A percentile compares a stretch with the other conserved stretches of the same genome.
Evolutionary conservation across 176 grass and related monocot genomes (phyloP).

Genomic region (Oropetium thomaeum): DNA sequence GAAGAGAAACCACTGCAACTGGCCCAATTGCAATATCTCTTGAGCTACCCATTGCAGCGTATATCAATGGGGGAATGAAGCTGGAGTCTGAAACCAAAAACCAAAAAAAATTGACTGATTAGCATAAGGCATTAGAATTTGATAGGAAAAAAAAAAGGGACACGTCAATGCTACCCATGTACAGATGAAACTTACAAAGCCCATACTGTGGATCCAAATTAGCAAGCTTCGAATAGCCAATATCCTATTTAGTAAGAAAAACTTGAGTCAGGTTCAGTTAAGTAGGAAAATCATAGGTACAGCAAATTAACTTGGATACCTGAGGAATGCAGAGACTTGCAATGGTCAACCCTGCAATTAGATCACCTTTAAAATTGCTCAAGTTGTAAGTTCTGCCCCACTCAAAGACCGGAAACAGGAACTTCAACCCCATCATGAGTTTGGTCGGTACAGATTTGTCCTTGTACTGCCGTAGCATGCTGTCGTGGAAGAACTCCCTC

Average conservation of each 20-base stretch:
- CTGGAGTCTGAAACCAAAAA: slow-evolving; percentile 71
- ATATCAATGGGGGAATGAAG: slow-evolving; percentile 83
- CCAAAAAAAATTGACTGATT: background rate
- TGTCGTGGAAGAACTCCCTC: slow-evolving; percentile 79
- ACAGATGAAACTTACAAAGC: slow-evolving; percentile 62
- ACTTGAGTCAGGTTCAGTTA: slow-evolving; percentile 12
- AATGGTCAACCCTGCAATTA: slow-evolving; percentile 87
- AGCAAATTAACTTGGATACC: slow-evolving; percentile 42
- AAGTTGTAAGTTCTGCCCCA: slow-evolving; percentile 75
- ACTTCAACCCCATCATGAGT: slow-evolving; percentile 55
- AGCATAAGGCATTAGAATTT: slow-evolving; percentile 18
- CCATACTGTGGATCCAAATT: slow-evolving; percentile 88
- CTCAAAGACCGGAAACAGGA: slow-evolving; percentile 78
- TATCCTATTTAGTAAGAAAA: slow-evolving; percentile 60
- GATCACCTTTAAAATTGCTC: slow-evolving; percentile 79
- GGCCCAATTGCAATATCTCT: slow-evolving; percentile 95
- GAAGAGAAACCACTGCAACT: slow-evolving; percentile 88
- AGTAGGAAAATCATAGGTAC: slow-evolving; percentile 2
- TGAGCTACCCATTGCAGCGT: slow-evolving; percentile 95
- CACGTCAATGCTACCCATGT: background rate
- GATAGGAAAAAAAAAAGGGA: background rate
- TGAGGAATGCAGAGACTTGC: slow-evolving; percentile 97
- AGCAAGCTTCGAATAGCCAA: slow-evolving; percentile 88
- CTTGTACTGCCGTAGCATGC: slow-evolving; percentile 68
- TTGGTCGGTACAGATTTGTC: slow-evolving; percentile 47